Base-by-base conservation (phyloP, 1,139 yeast genomes). In the Spencermartinsiella ligniputridi region DNA sequence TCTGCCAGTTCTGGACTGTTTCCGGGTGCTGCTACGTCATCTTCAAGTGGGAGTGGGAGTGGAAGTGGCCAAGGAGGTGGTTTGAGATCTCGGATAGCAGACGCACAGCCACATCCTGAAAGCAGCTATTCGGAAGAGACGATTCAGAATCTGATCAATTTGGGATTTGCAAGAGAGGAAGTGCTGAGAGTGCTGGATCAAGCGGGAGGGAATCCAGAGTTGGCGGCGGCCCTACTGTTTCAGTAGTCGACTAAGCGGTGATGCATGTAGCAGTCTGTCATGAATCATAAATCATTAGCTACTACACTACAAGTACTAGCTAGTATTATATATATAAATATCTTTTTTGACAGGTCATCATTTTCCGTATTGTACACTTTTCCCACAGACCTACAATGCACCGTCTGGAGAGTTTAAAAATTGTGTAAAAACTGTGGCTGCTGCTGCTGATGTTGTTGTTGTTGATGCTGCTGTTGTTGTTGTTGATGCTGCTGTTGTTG, bases 191-290 rank as follows among this genome's bases (percentile, higher is more conserved):
- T 97, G 0, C 69, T 90, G 44, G 69, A 72, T 37, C 75, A 71
- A 45, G 77, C 95, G 1, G 71, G 74, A 24, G 96, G 96, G 2
- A 84, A 89, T 57, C 78, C 84, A 0, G 97, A 90, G 42, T 57
- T 81, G 53, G 97, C 97, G 0, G 97, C 96, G 0, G 79, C 95
- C 0, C 57, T 83, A 37, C 67, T 88, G 43, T 86, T 87, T 49
- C 73, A 66, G 39, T 65, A 55, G 34, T 19, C 29, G 21, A n/a
- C n/a, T n/a, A n/a, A n/a, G n/a, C n/a, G n/a, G n/a, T n/a, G n/a
- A n/a, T n/a, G n/a, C n/a, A n/a, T n/a, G n/a, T n/a, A n/a, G n/a
- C n/a, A n/a, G n/a, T n/a, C n/a, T n/a, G n/a, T n/a, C n/a, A n/a
- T n/a, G n/a, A n/a, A n/a, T n/a, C n/a, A n/a, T n/a, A n/a, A n/a